Base-by-base conservation (phyloP, 805 yeast genomes). In the Suhomyces sp. region DNA sequence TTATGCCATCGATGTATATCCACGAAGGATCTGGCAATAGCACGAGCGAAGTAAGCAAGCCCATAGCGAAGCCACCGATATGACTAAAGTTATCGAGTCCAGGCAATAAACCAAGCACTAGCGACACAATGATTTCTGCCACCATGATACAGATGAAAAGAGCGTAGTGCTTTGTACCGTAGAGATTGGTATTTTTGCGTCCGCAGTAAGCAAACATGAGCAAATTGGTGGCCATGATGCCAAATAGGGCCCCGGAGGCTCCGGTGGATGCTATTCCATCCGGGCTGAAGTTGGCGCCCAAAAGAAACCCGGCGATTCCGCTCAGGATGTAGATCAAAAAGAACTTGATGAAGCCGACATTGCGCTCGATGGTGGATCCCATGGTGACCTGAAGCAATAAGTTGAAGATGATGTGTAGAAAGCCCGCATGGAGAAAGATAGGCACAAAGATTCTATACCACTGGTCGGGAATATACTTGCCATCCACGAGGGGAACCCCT, bases 61-160 rank as follows among this genome's bases (percentile, higher is more conserved):
- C 92, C 68, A 82, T 70, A 23, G 83, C 79, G 68, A 86, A 85
- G 5, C 92, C 92, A 9, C 92, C 92, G 58, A 87, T 80, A 65
- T 87, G 91, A 44, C 87, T 78, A 61, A 87, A 87, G 63, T 87
- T 87, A 65, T 87, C 92, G 50, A 87, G 63, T 0, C 92, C 92
- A 0, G 92, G 92, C 13, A 87, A 68, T 17, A 87, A 70, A 0
- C 92, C 92, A 17, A 87, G 68, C 6, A 79, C 86, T 46, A 87
- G 74, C 38, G 85, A 76, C 4, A 85, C 72, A 10, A 85, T 60
- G 36, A 87, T 76, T 62, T 87, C 90, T 8, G 70, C 68, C n/a
- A 84, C 54, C 68, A 83, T 77, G 12, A 79, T 71, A 22, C 65
- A 47, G 10, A 87, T 67, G 33, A 78, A 72, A 5, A 77, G 61